These are phyloP conservation scores for Sporisorium iseilematis-ciliati DNA, from an alignment of 1,284 basidiomycete species.

Conservation along the genomic window DNA sequence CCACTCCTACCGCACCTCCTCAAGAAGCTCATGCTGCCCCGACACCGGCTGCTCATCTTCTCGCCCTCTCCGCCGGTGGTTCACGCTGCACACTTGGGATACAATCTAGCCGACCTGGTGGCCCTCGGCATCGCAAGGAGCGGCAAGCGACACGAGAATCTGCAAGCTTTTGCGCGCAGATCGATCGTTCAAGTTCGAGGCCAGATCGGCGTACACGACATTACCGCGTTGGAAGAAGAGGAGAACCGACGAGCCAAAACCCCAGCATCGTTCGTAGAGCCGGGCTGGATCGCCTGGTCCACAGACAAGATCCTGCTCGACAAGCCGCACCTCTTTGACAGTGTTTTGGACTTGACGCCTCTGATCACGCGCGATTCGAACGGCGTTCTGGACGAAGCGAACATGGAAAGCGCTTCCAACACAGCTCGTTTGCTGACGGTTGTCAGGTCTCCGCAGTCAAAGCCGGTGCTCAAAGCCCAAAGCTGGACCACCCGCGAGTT, in stretches of 20 bases:
- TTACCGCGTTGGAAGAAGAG: conserved; percentile 43
- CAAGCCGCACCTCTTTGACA: conserved; percentile 58
- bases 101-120: conserved; percentile 53
- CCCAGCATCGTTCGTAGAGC: neutral
- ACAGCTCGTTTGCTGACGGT: conserved; percentile 22
- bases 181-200: conserved; percentile 44
- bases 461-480: conserved; percentile 35
- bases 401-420: conserved; percentile 23
- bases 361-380: conserved; percentile 30
- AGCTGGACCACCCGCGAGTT: conserved; percentile 61
- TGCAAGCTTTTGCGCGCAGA: conserved; percentile 20
- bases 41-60: conserved; percentile 57
- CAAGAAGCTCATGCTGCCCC: conserved; percentile 52
- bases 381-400: conserved; percentile 29
- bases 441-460: conserved; percentile 8
- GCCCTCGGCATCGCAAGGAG: conserved; percentile 25
- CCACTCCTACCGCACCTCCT: conserved; percentile 57
- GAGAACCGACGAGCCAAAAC: conserved; percentile 15
- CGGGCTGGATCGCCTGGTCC: conserved; percentile 62
- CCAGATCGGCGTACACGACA: conserved; percentile 61
- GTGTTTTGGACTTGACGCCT: conserved; percentile 55
- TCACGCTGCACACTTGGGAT: conserved; percentile 46
- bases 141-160: conserved; percentile 31
- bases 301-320: conserved; percentile 61
- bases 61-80: conserved; percentile 46